Base-by-base conservation (phyloP, 345 rosid genomes). In the Erysimum cheiranthoides region DNA sequence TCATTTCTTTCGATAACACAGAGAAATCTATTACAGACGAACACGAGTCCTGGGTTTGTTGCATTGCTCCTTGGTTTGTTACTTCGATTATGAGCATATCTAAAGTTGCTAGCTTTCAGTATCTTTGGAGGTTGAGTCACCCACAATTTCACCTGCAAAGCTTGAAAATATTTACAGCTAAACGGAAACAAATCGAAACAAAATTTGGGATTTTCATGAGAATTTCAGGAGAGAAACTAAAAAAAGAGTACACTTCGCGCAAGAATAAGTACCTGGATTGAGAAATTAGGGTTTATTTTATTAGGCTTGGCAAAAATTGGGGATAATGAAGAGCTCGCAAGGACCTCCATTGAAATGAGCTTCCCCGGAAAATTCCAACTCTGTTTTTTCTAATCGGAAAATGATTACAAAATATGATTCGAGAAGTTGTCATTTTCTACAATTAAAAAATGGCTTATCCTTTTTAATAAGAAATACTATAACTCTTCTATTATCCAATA, bases 261-360 rank as follows among this genome's bases (percentile, higher is more conserved):
- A 45, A 43, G 14, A 40, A 12, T n/a, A 59, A 4, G 43, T 63
- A 84, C 93, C 93, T 77, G 87, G 39, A 59, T 50, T 75, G 82
- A 59, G 69, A 79, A 71, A 53, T 62, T 10, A 75, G 81, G 73
- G 69, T 45, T 76, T 75, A 63, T 40, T 5, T 31, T 35, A 27
- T 39, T 42, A 38, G 42, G 75, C 9, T 79, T 10, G 5, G 76
- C 11, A 60, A 74, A 68, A 68, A 42, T 77, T 70, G 80, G 78
- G 62, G 74, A 64, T 9, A 78, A 30, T 47, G 77, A 78, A 71
- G 87, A 82, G 77, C 76, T 80, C 62, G 92, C 81, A 11, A 82
- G 81, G 73, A 85, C 78, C 82, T 83, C 90, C 94, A 91, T 87
- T 77, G 83, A 68, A 13, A 14, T 25, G 74, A 38, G 60, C 73